Conservation (phyloP, 495 filamentous ascomycete genomes). For the Aspergillus nidulans region DNA sequence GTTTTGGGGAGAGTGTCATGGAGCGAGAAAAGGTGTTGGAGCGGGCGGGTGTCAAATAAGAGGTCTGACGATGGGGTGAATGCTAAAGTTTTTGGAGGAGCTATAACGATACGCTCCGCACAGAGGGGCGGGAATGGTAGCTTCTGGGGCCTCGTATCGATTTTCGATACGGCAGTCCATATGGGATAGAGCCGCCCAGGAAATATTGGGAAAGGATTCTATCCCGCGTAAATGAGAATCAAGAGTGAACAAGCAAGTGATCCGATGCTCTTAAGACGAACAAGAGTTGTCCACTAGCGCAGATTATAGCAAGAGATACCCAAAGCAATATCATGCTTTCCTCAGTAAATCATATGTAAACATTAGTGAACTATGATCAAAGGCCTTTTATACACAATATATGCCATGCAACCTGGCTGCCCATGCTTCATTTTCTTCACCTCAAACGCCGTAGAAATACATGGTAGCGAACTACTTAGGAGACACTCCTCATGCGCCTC, state of each 20-base stretch:
- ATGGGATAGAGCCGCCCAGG: background rate
- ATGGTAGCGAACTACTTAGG: constrained; percentile 9
- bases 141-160: background rate
- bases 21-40: constrained; percentile 77
- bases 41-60: constrained; percentile 44
- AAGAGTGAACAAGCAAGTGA: background rate
- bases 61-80: background rate
- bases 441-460: constrained; percentile 1
- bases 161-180: background rate
- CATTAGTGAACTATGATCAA: background rate
- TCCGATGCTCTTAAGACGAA: too few relatives aligned
- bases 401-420: background rate
- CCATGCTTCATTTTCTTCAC: constrained; percentile 7
- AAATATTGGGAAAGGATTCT: background rate
- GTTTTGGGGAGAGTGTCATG: constrained; percentile 82
- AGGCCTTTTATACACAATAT: background rate
- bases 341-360: background rate
- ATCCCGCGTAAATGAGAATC: background rate
- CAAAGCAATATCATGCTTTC: background rate
- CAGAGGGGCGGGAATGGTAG: background rate
- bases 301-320: constrained; percentile 5
- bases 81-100: background rate
- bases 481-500: constrained; percentile 51
- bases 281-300: background rate
- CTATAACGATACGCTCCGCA: background rate